Evolutionary conservation across 352 stramenopile genomes (phyloP), one percentile per base, ranked within the genome.

Genomic region (Achlya hypogyna): DNA sequence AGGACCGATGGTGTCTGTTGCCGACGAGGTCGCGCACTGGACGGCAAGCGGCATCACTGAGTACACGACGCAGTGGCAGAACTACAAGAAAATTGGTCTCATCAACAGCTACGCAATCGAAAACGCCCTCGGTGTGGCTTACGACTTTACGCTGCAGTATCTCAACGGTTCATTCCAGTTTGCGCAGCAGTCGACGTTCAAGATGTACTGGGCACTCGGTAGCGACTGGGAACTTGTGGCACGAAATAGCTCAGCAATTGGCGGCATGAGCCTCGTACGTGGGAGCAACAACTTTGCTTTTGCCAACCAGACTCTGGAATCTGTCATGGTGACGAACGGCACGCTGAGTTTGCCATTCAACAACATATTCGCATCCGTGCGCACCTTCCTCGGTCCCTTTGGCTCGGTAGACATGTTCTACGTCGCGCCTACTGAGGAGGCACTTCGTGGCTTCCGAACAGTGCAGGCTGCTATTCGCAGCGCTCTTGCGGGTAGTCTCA

Each of bases 61-160:
- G 2, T 65, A 51, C 29, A 51, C n/a, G 12, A 64, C 56, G 4
- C 56, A 64, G 29, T 64, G 56, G 56, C 56, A 51, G 53, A 64
- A 64, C 29, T 64, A 51, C 56, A 64, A 64, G 4, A 51, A 35
- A 38, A 47, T 64, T 27, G 56, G 56, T 5, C 25, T 64, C 22
- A 25, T 51, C 25, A 51, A 64, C n/a, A 51, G 25, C 20, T 64
- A 51, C 56, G 22, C 14, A 1, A 51, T 64, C 18, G 1, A 4
- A 5, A 64, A 64, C 14, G 29, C 29, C 5, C 35, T 64, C 29
- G 56, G 42, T 10, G 20, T 53, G 22, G 14, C 8, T 18, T 64
- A 53, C 35, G 22, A 28, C 12, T 51, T 64, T 22, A 64, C 56
- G 6, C 29, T 64, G 25, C 29, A 64, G 56, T 29, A 64, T 18